Evolutionary conservation across 306 rosid genomes (phyloP).

Genomic region (Dryas octopetala): DNA sequence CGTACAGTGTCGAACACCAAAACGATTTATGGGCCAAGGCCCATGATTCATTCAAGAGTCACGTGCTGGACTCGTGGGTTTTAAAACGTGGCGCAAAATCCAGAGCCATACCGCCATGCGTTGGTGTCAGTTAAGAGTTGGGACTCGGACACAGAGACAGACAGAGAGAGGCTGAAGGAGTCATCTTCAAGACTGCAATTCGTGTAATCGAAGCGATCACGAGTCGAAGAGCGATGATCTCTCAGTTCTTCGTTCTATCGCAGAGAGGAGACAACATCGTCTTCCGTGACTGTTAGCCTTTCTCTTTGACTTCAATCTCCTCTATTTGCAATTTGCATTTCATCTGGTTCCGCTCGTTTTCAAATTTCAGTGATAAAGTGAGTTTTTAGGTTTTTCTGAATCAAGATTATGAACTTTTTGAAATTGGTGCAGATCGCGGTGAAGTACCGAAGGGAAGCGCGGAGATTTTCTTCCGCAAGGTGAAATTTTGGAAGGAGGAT

Average conservation of each 20-base stretch:
- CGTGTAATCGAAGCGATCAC: background rate
- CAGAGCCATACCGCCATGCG: background rate
- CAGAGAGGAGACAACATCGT: slow-evolving; percentile 94
- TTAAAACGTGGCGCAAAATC: slow-evolving; percentile 24
- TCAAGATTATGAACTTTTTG: background rate
- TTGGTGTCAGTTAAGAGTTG: background rate
- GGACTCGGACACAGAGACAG: too few species aligned
- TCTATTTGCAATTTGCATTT: background rate
- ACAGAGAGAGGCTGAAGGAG: background rate
- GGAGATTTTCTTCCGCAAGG: slow-evolving; percentile 85
- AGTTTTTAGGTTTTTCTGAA: background rate
- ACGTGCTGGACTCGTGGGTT: slow-evolving; percentile 25
- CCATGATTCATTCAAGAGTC: background rate
- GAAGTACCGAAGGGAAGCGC: slow-evolving; percentile 83
- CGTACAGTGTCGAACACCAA: background rate
- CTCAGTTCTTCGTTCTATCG: slow-evolving; percentile 92
- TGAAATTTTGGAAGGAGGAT: slow-evolving; percentile 86
- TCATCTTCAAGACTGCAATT: background rate
- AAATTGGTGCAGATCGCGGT: slow-evolving; percentile 69
- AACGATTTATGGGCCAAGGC: too few species aligned
- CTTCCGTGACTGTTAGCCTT: slow-evolving; percentile 76
- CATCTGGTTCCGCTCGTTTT: background rate
- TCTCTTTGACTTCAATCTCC: background rate
- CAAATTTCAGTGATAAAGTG: background rate
- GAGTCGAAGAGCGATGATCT: slow-evolving; percentile 49